Conservation (phyloP, 2,329 filamentous ascomycete genomes). For the Aureobasidium subglaciale region DNA sequence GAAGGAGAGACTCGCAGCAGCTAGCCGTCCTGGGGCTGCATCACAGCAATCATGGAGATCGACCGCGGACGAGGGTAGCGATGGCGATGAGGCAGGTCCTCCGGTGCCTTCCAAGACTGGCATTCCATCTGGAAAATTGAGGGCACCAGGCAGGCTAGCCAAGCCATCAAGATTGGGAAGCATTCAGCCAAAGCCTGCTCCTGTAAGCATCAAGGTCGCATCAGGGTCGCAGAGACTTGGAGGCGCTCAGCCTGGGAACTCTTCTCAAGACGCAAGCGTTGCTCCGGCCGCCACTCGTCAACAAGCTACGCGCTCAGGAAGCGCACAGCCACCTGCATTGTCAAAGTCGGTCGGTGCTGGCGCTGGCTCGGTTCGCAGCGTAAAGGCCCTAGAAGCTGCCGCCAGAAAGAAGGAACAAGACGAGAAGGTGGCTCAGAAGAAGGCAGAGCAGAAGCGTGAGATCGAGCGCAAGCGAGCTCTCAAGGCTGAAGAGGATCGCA, state of each 20-base stretch:
- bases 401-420: conserved; percentile 80
- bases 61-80: conserved; percentile 31
- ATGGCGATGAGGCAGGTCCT: conserved; percentile 52
- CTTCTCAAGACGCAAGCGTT: conserved; percentile 21
- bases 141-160: conserved; percentile 28
- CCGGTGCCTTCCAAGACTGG: conserved; percentile 50
- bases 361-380: conserved; percentile 22
- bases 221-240: conserved; percentile 32
- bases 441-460: conserved; percentile 74
- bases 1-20: conserved; percentile 25
- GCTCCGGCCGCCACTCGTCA: conserved; percentile 14
- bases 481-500: conserved; percentile 55
- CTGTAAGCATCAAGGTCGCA: conserved; percentile 64
- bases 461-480: conserved; percentile 68
- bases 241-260: conserved; percentile 19
- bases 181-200: conserved; percentile 57
- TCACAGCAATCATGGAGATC: conserved; percentile 22
- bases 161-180: conserved; percentile 40
- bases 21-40: conserved; percentile 10
- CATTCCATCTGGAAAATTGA: conserved; percentile 32
- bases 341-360: conserved; percentile 10
- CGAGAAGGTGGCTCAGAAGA: conserved; percentile 69
- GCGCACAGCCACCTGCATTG: conserved; percentile 9
- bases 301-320: conserved; percentile 15
- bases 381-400: conserved; percentile 59